These are phyloP conservation scores for Schizophyllum amplum DNA, from an alignment of 1,284 basidiomycete species.

Conservation along the genomic window DNA sequence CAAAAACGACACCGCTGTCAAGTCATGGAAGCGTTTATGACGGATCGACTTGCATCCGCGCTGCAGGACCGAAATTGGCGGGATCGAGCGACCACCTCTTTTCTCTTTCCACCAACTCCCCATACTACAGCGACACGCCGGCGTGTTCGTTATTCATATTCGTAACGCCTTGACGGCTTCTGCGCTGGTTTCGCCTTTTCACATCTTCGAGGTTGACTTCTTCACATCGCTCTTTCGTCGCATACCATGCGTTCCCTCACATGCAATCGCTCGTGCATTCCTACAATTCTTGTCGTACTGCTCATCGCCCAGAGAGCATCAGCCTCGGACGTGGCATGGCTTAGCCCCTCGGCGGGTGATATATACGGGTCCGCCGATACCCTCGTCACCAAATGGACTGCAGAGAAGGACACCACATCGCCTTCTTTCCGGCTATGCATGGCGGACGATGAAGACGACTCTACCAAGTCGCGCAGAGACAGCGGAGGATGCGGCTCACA, in stretches of 20 bases:
- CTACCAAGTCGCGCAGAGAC: no score
- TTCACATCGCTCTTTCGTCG: not conserved
- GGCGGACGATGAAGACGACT: slow-evolving; percentile 6
- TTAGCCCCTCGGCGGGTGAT: slow-evolving; percentile 6
- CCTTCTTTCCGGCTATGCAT: slow-evolving; percentile 24
- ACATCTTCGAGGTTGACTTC: not conserved
- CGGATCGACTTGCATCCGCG: no score
- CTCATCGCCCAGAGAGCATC: not conserved
- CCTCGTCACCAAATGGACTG: slow-evolving; percentile 22
- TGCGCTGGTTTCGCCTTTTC: not conserved
- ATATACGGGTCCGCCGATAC: slow-evolving; percentile 18
- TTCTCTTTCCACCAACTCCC: not conserved
- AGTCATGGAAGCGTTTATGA: no score
- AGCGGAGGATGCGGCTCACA: slow-evolving; percentile 20
- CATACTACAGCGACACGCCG: not conserved
- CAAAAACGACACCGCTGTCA: no score
- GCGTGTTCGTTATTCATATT: not conserved
- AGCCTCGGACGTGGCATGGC: slow-evolving; percentile 9
- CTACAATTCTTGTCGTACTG: not conserved
- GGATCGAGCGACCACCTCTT: not conserved
- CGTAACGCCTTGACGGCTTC: not conserved
- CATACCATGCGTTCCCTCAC: not conserved
- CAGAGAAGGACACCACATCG: slow-evolving; percentile 14
- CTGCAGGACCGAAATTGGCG: not conserved
- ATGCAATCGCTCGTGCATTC: not conserved